Evolutionary conservation across 805 yeast species (phyloP), one percentile per base, ranked within the genome.

Genomic region (Jamesozyma gamospora): DNA sequence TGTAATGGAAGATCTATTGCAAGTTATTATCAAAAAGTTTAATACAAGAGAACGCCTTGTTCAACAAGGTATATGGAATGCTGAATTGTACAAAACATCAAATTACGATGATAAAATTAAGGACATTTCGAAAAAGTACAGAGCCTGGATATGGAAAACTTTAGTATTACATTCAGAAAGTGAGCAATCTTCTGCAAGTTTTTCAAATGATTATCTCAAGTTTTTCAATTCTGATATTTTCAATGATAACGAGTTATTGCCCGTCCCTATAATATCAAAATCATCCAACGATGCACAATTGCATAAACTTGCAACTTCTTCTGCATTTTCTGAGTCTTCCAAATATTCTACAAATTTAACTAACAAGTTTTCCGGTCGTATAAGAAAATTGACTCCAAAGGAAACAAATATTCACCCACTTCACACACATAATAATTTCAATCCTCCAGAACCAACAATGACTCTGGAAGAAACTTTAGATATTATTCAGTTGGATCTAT

Each of bases 121-220:
- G 14, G 3, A 8, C 7, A 34, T 40, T 13, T 17, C 29, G 14
- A 21, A 8, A 13, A n/a, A 15, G n/a, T 32, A 49, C 10, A 43
- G 63, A 36, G 58, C 60, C 13, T 58, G 63, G 63, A 45, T 57
- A 14, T 58, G 63, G 63, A 51, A 48, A 37, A 50, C 55, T 8
- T 34, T 58, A 26, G 46, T 53, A 8, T 37, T 55, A 19, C 48
- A 49, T 32, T 27, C 42, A 11, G 49, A 42, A 28, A 33, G 28
- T 26, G 40, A 42, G 24, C 24, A 21, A 6, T 6, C 24, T 21
- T 21, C 24, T 21, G 8, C 24, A 21, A 21, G 8, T 6, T 5
- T 21, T 6, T 8, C 24, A 21, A 21, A 21, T 21, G 8, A 21
- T 8, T 6, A 21, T 21, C 24, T 8, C 5, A 21, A 21, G 8